A percentile compares a stretch with the other conserved stretches of the same genome.
These are phyloP conservation scores for Globisporangium recalcitrans DNA, from an alignment of 352 stramenopile genomes.

Conservation along the genomic window DNA sequence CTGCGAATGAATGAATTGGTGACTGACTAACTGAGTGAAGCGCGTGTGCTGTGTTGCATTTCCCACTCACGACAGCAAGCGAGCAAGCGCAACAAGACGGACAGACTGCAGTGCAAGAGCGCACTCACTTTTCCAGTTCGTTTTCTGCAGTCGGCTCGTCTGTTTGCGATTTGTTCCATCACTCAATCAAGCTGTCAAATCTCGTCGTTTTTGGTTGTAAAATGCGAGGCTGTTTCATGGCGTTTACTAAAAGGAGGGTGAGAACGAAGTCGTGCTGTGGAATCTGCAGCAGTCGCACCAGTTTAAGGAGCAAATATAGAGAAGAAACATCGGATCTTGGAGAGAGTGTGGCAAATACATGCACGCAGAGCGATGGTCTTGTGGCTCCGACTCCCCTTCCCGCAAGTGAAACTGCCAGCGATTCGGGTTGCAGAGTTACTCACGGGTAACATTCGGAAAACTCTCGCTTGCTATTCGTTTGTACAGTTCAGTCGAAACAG, in stretches of 20 bases:
- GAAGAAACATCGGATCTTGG: background rate
- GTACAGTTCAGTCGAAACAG: background rate
- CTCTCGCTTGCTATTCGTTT: background rate
- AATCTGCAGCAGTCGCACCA: background rate
- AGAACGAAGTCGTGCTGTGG: background rate
- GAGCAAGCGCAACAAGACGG: background rate
- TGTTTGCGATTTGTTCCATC: background rate
- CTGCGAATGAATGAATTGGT: background rate
- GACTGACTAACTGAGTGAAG: background rate
- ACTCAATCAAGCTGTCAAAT: background rate
- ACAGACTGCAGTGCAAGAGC: background rate
- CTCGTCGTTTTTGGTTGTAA: background rate
- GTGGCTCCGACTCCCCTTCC: background rate
- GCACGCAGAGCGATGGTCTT: background rate
- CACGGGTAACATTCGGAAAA: background rate
- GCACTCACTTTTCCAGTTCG: background rate
- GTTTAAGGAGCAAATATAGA: background rate
- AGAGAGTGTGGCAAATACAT: background rate
- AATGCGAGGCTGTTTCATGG: background rate
- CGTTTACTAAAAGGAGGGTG: background rate
- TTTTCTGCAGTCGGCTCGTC: background rate
- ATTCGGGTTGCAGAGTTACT: conserved; percentile 10
- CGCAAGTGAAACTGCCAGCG: background rate
- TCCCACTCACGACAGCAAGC: background rate
- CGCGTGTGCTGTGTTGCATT: background rate